Conservation (phyloP, 1,139 yeast species). For the Debaryomycetaceae sp. region DNA sequence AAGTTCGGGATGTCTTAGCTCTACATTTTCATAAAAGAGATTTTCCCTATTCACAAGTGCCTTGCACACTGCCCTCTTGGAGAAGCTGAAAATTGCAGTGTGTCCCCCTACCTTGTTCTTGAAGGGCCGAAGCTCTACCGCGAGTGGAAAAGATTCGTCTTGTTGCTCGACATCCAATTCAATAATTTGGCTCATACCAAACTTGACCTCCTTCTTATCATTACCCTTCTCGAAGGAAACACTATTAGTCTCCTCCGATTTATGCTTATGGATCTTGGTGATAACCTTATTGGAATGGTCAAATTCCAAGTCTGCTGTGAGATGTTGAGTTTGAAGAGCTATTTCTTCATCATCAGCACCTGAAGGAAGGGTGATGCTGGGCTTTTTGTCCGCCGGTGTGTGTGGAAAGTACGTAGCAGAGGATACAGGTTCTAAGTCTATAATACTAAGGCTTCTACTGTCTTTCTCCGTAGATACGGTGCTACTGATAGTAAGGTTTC, state of each 20-base stretch:
- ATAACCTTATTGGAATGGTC: constrained; percentile 33
- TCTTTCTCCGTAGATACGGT: not conserved
- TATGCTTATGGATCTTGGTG: constrained; percentile 18
- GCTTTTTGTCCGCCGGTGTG: constrained; percentile 18
- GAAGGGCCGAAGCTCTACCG: constrained; percentile 85
- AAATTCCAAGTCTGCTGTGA: constrained; percentile 36
- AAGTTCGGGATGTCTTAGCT: constrained; percentile 69
- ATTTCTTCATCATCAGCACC: not conserved
- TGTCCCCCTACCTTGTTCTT: constrained; percentile 97
- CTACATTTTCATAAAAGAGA: constrained; percentile 86
- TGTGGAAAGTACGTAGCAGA: constrained; percentile 35
- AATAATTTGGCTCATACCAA: constrained; percentile 4
- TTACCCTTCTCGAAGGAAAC: not conserved
- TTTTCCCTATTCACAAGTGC: constrained; percentile 88
- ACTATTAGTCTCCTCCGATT: not conserved
- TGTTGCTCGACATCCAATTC: constrained; percentile 1
- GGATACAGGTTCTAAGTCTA: constrained; percentile 24
- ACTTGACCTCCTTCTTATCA: constrained; percentile 6
- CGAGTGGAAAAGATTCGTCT: constrained; percentile 45
- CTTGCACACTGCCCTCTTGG: constrained; percentile 93
- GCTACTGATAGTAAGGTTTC: not conserved
- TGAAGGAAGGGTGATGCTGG: not conserved
- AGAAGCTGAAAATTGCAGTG: constrained; percentile 90
- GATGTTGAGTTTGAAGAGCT: constrained; percentile 23
- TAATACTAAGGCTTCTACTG: constrained; percentile 1